Percentiles rank a stretch among this genome's conserved stretches.
Conservation (phyloP, 495 filamentous ascomycete genomes). For the Aspergillus ostianus region DNA sequence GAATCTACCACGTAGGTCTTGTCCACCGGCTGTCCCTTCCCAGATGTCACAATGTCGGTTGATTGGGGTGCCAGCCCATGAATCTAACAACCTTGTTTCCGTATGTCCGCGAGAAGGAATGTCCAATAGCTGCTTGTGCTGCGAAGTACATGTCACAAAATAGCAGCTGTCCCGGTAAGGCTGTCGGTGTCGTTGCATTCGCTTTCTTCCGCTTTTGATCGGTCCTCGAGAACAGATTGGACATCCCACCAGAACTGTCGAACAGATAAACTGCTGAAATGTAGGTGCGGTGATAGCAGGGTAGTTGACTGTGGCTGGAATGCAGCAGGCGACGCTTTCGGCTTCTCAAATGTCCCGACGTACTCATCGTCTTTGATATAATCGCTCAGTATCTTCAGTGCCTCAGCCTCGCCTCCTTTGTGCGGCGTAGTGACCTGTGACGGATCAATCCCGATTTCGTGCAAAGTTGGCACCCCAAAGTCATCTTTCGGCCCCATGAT, state of each 20-base stretch:
- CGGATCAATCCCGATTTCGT: too few relatives aligned
- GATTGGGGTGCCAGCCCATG: constrained; percentile 71
- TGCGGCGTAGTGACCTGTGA: too few relatives aligned
- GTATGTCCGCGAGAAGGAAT: constrained; percentile 53
- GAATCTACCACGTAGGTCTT: constrained; percentile 56
- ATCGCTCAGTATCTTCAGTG: constrained; percentile 47
- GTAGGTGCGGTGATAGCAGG: constrained; percentile 66
- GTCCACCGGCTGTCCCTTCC: constrained; percentile 6
- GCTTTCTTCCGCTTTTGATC: constrained; percentile 45
- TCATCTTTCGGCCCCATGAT: too few relatives aligned
- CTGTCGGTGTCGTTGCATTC: constrained; percentile 54
- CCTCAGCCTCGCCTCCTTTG: constrained; percentile 46
- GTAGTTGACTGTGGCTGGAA: constrained; percentile 69
- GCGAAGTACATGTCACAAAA: constrained; percentile 79
- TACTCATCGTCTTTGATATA: constrained; percentile 59
- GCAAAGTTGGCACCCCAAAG: too few relatives aligned
- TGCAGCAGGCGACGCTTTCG: constrained; percentile 64
- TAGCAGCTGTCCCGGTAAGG: constrained; percentile 64
- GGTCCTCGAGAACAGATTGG: constrained; percentile 49
- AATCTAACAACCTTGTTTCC: constrained; percentile 61
- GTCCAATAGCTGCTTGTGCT: constrained; percentile 63
- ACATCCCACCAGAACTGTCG: constrained; percentile 68
- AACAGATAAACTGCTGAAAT: constrained; percentile 63
- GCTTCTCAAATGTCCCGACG: constrained; percentile 67
- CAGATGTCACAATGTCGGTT: constrained; percentile 34